Base-by-base conservation (phyloP, 495 filamentous ascomycete species). In the Trichocladium uniseriatum region DNA sequence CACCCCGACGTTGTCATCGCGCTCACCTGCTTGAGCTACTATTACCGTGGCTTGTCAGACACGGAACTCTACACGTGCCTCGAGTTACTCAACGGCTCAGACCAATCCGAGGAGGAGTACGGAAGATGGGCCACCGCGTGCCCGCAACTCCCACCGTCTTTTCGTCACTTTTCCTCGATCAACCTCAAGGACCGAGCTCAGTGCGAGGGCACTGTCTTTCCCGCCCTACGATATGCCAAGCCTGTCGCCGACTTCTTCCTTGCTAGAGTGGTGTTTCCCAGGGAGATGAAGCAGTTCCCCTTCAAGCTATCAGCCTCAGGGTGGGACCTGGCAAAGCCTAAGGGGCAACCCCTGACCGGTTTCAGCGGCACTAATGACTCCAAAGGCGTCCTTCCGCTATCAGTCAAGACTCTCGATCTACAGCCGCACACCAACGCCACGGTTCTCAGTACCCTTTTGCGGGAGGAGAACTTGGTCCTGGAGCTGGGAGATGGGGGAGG, bases 361-460 rank as follows among this genome's bases (percentile, higher is more conserved):
- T 88, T 89, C 52, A 86, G 82, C 59, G 83, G 84, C 2, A 90
- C 84, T 0, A 87, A 83, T 32, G 83, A 90, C 55, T 79, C 73
- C 15, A 69, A 72, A 36, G 53, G 67, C 27, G 59, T 79, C 2
- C 67, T 86, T 0, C 82, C 84, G 1, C 58, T 84, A 0, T 61
- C 62, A 13, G 65, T 87, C 0, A 50, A 55, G 4, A 77, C 85
- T 18, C 56, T 73, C 0, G 79, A 87, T 53, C 71, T 82, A 0
- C 79, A 83, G 38, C 56, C 61, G 6, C 76, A 82, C 45, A 87
- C 82, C 5, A 87, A 85, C 58, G 79, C 83, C 0, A 51, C 76
- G 7, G 82, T 87, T 0, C 57, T 88, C 2, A 68, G 67, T 2
- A 66, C 76, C 48, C 61, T 89, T 6, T 63, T 88, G 0, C 65